Evolutionary conservation across 768 basidiomycete species (phyloP).

Genomic region (Tylopilus plumbeoviolaceoides): DNA sequence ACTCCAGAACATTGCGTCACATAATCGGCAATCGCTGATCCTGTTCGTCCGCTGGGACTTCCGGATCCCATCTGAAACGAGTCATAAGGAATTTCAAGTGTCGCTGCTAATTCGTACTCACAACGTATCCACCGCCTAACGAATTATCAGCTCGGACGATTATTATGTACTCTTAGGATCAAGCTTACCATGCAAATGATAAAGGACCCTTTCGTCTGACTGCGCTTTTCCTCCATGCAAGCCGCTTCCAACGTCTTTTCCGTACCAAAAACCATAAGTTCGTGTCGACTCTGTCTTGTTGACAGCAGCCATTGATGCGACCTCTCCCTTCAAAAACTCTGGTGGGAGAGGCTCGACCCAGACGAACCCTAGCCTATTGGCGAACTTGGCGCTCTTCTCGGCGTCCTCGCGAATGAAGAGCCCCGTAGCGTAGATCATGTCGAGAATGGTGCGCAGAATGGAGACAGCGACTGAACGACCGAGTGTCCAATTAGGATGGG

Average conservation of each 20-base stretch:
- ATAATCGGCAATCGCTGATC: not conserved
- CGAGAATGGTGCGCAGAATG: no score
- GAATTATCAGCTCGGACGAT: not conserved
- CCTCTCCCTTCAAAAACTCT: conserved; percentile 1
- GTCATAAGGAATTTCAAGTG: not conserved
- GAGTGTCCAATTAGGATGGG: no score
- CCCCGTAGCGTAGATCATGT: no score
- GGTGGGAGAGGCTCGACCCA: not conserved
- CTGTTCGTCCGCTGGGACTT: not conserved
- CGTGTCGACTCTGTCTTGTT: not conserved
- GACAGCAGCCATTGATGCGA: not conserved
- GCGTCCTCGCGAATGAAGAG: no score
- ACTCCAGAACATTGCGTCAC: not conserved
- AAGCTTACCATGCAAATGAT: conserved; percentile 3
- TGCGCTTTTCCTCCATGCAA: conserved; percentile 5
- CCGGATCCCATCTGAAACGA: not conserved
- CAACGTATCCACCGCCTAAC: conserved; percentile 1
- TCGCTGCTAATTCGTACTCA: not conserved
- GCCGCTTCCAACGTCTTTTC: not conserved
- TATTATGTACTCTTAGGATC: no score
- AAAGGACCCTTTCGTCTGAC: conserved; percentile 2
- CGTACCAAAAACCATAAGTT: conserved; percentile 4
- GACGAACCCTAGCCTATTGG: no score
- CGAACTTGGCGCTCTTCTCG: no score
- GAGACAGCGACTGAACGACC: no score